Evolutionary conservation across 1,139 yeast species (phyloP).

Genomic region (Yamadazyma trypodendri): DNA sequence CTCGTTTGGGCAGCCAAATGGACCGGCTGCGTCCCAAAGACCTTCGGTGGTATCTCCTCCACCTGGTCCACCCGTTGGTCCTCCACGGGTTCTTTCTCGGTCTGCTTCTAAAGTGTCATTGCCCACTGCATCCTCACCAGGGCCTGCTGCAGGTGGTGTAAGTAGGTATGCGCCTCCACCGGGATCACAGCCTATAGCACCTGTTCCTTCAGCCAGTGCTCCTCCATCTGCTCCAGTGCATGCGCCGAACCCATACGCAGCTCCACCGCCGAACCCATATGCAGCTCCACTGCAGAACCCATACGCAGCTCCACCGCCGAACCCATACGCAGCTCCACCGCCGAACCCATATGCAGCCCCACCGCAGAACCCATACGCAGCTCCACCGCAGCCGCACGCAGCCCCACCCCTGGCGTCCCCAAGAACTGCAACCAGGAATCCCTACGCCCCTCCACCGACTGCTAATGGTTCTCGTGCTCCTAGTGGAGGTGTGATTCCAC

Average conservation of each 20-base stretch:
- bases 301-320: conserved; percentile 17
- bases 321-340: conserved; percentile 14
- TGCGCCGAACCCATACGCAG: conserved; percentile 14
- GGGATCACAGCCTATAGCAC: conserved; percentile 13
- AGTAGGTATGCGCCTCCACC: conserved; percentile 44
- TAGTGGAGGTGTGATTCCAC: conserved; percentile 17
- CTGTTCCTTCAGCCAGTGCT: conserved; percentile 10
- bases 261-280: conserved; percentile 15
- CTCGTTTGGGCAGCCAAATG: conserved; percentile 15
- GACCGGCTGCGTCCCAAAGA: conserved; percentile 14
- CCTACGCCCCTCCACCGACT: conserved; percentile 37
- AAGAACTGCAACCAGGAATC: conserved; percentile 30
- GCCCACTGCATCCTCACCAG: conserved; percentile 14
- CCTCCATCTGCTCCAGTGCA: conserved; percentile 5
- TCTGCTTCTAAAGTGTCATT: conserved; percentile 25
- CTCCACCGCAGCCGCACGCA: conserved; percentile 2
- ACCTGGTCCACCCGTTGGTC: conserved; percentile 24
- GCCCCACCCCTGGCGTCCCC: conserved; percentile 10
- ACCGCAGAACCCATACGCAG: conserved; percentile 14
- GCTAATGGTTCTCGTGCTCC: conserved; percentile 22
- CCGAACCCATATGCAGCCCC: neutral
- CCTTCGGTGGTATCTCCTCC: conserved; percentile 15
- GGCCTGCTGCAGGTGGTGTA: conserved; percentile 19
- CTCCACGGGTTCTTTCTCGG: conserved; percentile 36
- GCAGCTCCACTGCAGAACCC: conserved; percentile 17